A percentile compares a stretch with the other conserved stretches of the same genome.
Conservation (phyloP, 352 stramenopile species). For the Thraustochytrium aureum region DNA sequence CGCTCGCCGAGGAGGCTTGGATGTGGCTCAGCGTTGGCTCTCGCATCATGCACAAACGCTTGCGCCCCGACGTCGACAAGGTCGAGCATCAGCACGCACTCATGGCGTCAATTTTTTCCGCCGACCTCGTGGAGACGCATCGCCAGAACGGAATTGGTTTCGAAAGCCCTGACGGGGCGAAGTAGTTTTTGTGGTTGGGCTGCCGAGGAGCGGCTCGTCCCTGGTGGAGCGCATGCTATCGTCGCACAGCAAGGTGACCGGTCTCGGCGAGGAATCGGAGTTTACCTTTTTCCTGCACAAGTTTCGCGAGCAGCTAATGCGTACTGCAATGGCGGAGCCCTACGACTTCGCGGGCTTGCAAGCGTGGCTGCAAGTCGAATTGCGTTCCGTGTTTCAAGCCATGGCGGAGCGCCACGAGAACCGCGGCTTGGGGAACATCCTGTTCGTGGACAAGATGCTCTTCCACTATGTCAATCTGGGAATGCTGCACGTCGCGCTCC, state of each 20-base stretch:
- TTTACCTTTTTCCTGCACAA: slow-evolving; percentile 1
- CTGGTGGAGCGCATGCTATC: slow-evolving; percentile 51
- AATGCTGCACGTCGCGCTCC: slow-evolving; percentile 2
- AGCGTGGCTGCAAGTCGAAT: background rate
- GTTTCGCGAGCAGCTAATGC: background rate
- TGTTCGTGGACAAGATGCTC: slow-evolving; percentile 43
- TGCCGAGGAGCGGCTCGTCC: slow-evolving; percentile 28
- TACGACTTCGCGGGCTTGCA: background rate
- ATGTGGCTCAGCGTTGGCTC: background rate
- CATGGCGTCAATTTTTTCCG: background rate
- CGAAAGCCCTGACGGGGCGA: background rate
- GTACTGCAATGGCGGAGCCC: no score
- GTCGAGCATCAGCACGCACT: background rate
- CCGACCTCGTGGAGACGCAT: background rate
- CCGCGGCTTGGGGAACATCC: background rate
- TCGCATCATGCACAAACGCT: background rate
- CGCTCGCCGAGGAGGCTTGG: background rate
- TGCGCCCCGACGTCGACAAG: background rate
- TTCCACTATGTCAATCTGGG: slow-evolving; percentile 6
- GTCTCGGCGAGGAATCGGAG: slow-evolving; percentile 39
- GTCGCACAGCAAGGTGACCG: slow-evolving; percentile 1
- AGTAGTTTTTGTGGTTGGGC: slow-evolving; percentile 34
- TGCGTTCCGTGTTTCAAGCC: background rate
- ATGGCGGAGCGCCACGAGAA: background rate
- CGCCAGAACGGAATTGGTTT: background rate